Base-by-base conservation (phyloP, 139 green algal species). In the Marvania coccoides region DNA sequence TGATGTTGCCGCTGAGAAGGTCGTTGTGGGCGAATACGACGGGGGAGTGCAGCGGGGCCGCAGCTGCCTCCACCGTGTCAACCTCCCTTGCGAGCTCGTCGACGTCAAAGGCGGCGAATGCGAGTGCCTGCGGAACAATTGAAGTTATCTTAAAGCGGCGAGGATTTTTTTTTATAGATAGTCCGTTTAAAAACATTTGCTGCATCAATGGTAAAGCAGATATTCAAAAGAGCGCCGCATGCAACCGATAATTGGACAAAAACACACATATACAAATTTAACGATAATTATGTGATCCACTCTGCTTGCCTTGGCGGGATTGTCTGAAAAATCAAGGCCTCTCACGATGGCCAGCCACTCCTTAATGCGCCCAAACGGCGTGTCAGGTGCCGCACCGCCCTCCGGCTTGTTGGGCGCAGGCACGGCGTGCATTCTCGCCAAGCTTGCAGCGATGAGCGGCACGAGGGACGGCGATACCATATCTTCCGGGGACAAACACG, bases 1-100 rank as follows among this genome's bases (percentile, higher is more conserved):
- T 85, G 38, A 97, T 87, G 74, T 96, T 96, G 40, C 90, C 93
- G 2, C 77, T 77, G 28, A 96, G 73, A 51, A 94, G 56, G 64
- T 98, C 93, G 70, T 95, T 94, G 81, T 99, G 94, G 13, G 63
- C 75, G 46, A 91, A 93, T 4, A 96, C 88, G 0, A 87, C 28
- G 15, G 75, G 81, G 0, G 78, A 86, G 3, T 68, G 28, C 7
- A 77, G 39, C 3, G 45, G 33, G 6, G 61, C 47, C 51, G 70
- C 82, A n/a, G 74, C 54, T 14, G 26, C 38, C 61, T 85, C 37
- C 28, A 90, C 62, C 45, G 76, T 53, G 12, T 57, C 7, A 4
- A 95, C 62, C 58, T 95, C 83, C 4, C 5, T 9, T 12, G 54
- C 33, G 55, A 96, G 68, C 1, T 15, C 57, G 6, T 54, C 34